Evolutionary conservation across 2,329 filamentous ascomycete genomes (phyloP).

Genomic region (Colletotrichum truncatum): DNA sequence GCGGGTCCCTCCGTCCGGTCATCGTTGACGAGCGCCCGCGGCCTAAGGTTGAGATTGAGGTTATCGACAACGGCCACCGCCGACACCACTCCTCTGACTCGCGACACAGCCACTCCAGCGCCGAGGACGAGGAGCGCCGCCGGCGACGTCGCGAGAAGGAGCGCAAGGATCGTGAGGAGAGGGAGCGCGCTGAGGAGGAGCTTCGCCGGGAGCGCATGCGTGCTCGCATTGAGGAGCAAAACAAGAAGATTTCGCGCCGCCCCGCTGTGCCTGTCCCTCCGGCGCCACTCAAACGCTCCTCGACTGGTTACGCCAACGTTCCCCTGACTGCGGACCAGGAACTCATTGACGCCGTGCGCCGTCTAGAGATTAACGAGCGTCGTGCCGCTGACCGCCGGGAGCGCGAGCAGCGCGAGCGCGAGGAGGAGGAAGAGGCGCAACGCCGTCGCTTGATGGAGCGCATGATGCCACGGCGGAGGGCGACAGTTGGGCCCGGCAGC

Average conservation of each 20-base stretch:
- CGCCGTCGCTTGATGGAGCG: slow-evolving; percentile 49
- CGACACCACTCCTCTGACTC: slow-evolving; percentile 48
- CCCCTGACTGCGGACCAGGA: slow-evolving; percentile 36
- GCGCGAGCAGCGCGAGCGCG: slow-evolving; percentile 42
- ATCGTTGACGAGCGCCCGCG: slow-evolving; percentile 49
- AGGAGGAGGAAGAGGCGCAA: slow-evolving; percentile 49
- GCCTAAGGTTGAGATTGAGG: slow-evolving; percentile 46
- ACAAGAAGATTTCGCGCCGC: slow-evolving; percentile 51
- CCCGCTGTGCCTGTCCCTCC: slow-evolving; percentile 38
- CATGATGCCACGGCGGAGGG: slow-evolving; percentile 47
- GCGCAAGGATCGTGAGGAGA: slow-evolving; percentile 37
- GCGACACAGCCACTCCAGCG: slow-evolving; percentile 40
- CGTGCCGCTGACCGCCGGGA: slow-evolving; percentile 33
- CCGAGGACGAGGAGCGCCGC: slow-evolving; percentile 38
- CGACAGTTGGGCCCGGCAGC: slow-evolving; percentile 46
- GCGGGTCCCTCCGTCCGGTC: slow-evolving; percentile 40
- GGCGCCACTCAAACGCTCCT: slow-evolving; percentile 8
- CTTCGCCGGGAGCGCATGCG: slow-evolving; percentile 38
- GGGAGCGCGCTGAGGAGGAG: slow-evolving; percentile 37
- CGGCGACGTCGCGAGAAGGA: slow-evolving; percentile 33
- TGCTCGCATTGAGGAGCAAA: slow-evolving; percentile 49
- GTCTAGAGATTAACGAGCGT: slow-evolving; percentile 41
- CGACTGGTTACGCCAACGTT: slow-evolving; percentile 18
- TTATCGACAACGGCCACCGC: slow-evolving; percentile 41
- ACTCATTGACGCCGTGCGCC: slow-evolving; percentile 43